Conservation (phyloP, 2,329 filamentous ascomycete genomes). For the Aspergillus fumigatus region DNA sequence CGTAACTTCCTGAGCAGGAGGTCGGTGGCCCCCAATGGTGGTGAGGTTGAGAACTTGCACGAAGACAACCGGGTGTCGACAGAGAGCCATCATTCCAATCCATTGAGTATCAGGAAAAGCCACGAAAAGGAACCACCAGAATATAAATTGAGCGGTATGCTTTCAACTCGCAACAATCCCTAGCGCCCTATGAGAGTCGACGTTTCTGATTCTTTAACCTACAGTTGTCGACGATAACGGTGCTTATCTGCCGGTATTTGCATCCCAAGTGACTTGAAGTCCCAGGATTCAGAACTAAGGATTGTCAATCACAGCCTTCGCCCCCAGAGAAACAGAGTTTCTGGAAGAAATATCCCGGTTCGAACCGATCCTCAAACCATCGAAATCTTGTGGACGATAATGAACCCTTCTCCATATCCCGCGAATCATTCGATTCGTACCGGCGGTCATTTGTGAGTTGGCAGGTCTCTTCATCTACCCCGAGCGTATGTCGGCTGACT, state of each 20-base stretch:
- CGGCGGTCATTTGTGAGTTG: constrained; percentile 81
- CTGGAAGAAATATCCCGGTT: constrained; percentile 57
- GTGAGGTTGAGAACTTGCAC: constrained; percentile 41
- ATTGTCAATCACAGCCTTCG: constrained; percentile 60
- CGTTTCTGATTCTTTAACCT: constrained; percentile 24
- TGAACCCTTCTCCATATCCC: constrained; percentile 90
- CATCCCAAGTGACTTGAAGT: not conserved
- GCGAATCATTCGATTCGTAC: constrained; percentile 97
- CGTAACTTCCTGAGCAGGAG: constrained; percentile 68
- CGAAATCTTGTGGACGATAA: constrained; percentile 70
- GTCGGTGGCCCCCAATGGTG: constrained; percentile 41
- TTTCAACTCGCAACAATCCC: not conserved
- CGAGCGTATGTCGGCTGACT: constrained; percentile 6
- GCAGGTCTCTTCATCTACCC: constrained; percentile 3
- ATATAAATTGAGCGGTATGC: constrained; percentile 75
- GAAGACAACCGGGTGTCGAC: constrained; percentile 50
- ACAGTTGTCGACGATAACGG: constrained; percentile 93
- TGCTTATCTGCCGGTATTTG: constrained; percentile 79
- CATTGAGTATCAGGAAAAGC: constrained; percentile 57
- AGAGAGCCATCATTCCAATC: constrained; percentile 41
- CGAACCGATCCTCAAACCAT: constrained; percentile 52
- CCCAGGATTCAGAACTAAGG: not conserved
- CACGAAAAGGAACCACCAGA: constrained; percentile 65
- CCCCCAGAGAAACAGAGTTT: constrained; percentile 78
- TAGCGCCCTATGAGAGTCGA: not conserved